Base-by-base conservation (phyloP, 805 yeast genomes). In the Hanseniaspora taiwanica region DNA sequence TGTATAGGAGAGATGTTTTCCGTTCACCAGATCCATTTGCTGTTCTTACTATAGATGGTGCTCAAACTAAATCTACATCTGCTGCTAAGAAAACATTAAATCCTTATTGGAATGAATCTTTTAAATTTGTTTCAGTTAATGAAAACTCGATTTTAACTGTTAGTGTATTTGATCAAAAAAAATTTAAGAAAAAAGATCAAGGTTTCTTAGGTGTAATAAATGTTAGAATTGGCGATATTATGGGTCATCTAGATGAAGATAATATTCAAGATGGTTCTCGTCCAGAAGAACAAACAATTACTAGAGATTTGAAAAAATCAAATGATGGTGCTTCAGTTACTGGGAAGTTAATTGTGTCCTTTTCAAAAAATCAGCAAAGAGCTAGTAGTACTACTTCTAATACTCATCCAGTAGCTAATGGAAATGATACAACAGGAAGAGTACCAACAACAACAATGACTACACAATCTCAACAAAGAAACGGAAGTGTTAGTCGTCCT, bases 1-100 rank as follows among this genome's bases (percentile, higher is more conserved):
- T 91, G 42, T 85, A 84, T 62, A 91, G 91, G 63, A 72, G 99
- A 47, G 99, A 91, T 60, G 87, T 91, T 19, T 84, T 87, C 58
- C 76, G 94, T 42, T 82, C 87, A 46, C 98, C 99, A 2, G 98
- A 91, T 60, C 98, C 99, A 9, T 91, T 91, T 64, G 96, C 96
- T 2, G 97, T 91, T 27, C 67, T 91, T 46, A 89, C 97, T 10
- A 87, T 91, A n/a, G 98, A 91, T 60, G 97, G 97, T 3, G 78
- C 83, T 17, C 98, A 91, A 58, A 91, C 97, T 1, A 85, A 85
- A 55, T 81, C 96, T 16, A 91, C 99, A 1, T 76, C 85, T 38
- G 91, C 94, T 27, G 91, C 93, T 23, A 84, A 85, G 55, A 86
- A 84, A 62, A 91, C 97, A 2, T 66, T 89, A 50, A 85, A 91